Evolutionary conservation across 305 asterid genomes (phyloP).

Genomic region (Caryopteris hybrid): DNA sequence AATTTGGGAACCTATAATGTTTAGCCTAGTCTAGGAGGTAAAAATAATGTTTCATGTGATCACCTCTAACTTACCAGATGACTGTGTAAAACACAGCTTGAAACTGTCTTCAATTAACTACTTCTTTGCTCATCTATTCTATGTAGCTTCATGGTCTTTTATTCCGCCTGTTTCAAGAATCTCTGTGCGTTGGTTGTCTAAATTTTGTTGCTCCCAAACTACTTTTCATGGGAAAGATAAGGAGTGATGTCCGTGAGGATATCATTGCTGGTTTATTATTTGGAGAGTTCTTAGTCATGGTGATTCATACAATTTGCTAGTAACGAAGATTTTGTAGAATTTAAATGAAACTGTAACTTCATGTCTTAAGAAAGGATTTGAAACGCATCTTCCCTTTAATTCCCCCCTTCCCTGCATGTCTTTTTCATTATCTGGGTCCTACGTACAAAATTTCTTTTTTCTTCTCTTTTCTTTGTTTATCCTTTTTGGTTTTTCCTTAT

Average conservation of each 20-base stretch:
- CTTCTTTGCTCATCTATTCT: neutral
- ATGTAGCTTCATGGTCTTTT: neutral
- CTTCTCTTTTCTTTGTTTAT: too few relatives aligned
- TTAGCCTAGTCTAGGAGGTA: neutral
- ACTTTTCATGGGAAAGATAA: neutral
- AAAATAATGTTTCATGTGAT: neutral
- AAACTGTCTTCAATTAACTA: neutral
- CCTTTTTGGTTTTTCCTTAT: too few relatives aligned
- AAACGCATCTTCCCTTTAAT: too few relatives aligned
- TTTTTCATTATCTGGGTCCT: too few relatives aligned
- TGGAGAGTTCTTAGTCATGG: neutral
- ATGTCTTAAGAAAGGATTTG: too few relatives aligned
- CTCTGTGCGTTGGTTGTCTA: neutral
- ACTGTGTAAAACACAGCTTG: neutral
- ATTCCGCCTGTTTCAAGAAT: neutral
- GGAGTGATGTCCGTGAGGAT: neutral
- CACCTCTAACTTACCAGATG: neutral
- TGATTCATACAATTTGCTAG: neutral
- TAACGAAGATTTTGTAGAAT: too few relatives aligned
- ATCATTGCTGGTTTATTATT: neutral
- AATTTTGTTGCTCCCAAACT: neutral
- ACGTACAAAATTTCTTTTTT: too few relatives aligned
- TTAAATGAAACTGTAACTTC: too few relatives aligned
- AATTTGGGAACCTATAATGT: neutral
- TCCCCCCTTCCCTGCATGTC: too few relatives aligned